Evolutionary conservation across 2,329 filamentous ascomycete genomes (phyloP).

Genomic region (Talaromyces sp.): DNA sequence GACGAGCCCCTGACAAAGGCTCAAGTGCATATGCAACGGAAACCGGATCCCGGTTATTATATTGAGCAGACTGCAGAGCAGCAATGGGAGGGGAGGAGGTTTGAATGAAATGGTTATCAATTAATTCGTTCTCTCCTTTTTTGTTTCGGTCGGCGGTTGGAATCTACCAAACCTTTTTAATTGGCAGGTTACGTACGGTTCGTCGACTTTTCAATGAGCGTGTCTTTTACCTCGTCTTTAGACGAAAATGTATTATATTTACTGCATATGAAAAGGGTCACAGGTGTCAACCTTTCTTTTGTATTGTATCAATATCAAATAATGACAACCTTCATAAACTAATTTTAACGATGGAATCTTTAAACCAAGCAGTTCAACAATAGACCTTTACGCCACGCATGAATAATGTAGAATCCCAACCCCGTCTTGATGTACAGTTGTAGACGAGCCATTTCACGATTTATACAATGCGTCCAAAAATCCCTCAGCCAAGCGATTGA

Average conservation of each 20-base stretch:
- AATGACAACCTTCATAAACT: neutral
- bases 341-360: neutral
- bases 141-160: too few relatives aligned
- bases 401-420: neutral
- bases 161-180: too few relatives aligned
- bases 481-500: slow-evolving; percentile 80
- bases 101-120: neutral
- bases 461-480: slow-evolving; percentile 94
- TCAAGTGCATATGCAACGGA: slow-evolving; percentile 65
- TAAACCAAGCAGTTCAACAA: neutral
- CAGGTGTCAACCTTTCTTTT: neutral
- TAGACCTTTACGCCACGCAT: neutral
- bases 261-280: neutral
- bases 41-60: slow-evolving; percentile 74
- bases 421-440: neutral
- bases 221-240: neutral
- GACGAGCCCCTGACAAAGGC: slow-evolving; percentile 41
- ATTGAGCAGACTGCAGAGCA: slow-evolving; percentile 48
- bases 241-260: neutral
- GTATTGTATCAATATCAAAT: slow-evolving; percentile 1
- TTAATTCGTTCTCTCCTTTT: neutral
- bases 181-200: too few relatives aligned
- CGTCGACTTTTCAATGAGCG: neutral
- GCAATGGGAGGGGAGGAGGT: slow-evolving; percentile 15
- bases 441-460: slow-evolving; percentile 35